These are phyloP conservation scores for Paramecium primaurelia DNA, from an alignment of 73 alveolate species.

Conservation along the genomic window DNA sequence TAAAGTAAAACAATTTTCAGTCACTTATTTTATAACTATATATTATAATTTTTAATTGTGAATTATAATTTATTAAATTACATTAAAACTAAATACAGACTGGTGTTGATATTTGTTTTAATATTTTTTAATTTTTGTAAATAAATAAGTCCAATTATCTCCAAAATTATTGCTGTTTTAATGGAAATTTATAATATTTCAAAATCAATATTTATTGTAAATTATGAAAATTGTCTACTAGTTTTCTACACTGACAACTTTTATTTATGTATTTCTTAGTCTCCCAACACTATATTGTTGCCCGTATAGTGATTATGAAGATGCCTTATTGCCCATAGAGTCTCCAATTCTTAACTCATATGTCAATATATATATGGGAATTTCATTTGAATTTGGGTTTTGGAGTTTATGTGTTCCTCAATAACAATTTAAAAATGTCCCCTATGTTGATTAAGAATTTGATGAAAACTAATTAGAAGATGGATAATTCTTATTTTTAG, in stretches of 20 bases:
- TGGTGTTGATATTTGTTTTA: too few relatives aligned
- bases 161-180: too few relatives aligned
- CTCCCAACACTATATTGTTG: not conserved
- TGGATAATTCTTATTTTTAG: not conserved
- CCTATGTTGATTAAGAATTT: not conserved
- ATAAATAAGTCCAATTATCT: too few relatives aligned
- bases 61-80: too few relatives aligned
- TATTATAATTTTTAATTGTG: too few relatives aligned
- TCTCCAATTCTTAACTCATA: not conserved
- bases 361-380: not conserved
- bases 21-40: too few relatives aligned
- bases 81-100: too few relatives aligned
- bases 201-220: not conserved
- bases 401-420: not conserved
- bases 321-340: not conserved
- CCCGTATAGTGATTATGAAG: not conserved
- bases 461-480: not conserved
- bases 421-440: not conserved
- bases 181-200: too few relatives aligned
- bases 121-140: too few relatives aligned
- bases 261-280: not conserved
- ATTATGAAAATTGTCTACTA: not conserved
- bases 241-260: not conserved
- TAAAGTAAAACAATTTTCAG: too few relatives aligned
- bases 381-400: not conserved